These are phyloP conservation scores for Kokia cookei DNA, from an alignment of 441 rosid species.

Conservation along the genomic window DNA sequence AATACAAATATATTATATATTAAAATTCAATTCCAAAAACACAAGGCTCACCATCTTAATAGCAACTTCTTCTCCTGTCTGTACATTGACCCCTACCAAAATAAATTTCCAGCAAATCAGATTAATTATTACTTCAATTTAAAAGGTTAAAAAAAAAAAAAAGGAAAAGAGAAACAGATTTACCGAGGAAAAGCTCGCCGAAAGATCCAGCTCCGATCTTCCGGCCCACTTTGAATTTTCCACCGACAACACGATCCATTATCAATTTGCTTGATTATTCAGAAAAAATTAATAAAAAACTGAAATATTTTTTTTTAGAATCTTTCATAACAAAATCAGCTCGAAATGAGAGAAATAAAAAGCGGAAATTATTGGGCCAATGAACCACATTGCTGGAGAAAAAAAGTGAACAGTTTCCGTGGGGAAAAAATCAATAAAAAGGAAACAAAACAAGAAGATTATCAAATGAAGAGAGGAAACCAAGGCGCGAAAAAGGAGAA, in stretches of 20 bases:
- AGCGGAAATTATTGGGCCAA: neutral
- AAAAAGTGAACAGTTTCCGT: neutral
- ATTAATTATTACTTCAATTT: neutral
- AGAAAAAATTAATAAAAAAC: neutral
- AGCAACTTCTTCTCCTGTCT: conserved; percentile 55
- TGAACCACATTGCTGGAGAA: conserved; percentile 1
- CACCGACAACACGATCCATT: conserved; percentile 54
- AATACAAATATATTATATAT: neutral
- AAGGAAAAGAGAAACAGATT: neutral
- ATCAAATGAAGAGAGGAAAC: neutral
- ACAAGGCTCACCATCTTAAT: conserved; percentile 34
- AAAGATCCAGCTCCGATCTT: conserved; percentile 67
- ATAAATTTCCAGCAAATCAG: neutral
- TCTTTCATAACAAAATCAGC: neutral
- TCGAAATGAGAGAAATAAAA: neutral
- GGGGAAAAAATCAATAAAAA: neutral
- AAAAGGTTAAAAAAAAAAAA: neutral
- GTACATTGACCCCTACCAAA: conserved; percentile 36
- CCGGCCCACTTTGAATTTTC: conserved; percentile 50
- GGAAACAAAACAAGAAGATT: neutral
- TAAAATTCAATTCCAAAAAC: neutral
- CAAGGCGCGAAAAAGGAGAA: neutral
- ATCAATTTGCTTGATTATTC: neutral
- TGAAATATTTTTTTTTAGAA: neutral
- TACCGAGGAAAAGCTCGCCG: conserved; percentile 54